phyloP scores from a whole-genome alignment of 75 land plant species.

The Adiantum capillusveneris region DNA sequence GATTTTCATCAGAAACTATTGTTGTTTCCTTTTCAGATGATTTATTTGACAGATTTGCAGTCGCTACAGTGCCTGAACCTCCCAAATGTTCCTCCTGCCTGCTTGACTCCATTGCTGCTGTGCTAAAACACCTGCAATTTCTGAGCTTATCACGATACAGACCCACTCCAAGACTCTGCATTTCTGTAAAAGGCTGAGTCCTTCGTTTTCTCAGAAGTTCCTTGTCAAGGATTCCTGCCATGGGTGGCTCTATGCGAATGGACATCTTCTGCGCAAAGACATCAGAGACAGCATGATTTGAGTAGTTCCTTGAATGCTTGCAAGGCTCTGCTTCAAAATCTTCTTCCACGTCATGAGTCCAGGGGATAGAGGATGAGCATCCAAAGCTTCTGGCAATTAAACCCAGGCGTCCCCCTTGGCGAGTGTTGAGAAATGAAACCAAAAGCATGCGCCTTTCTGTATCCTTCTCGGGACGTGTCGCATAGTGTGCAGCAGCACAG shows the following conservation, averaged over 20 bases:
- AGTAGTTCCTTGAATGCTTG: neutral
- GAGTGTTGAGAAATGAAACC: no score
- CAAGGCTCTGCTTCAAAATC: slow-evolving; percentile 6
- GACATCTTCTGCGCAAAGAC: neutral
- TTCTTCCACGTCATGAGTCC: slow-evolving; percentile 4
- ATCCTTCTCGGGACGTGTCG: neutral
- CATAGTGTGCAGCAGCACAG: neutral
- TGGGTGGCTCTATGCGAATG: neutral
- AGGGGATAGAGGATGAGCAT: neutral
- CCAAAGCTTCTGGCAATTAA: neutral
- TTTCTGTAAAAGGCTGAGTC: slow-evolving; percentile 3
- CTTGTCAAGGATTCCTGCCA: slow-evolving; percentile 3
- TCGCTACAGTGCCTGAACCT: neutral
- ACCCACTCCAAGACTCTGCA: slow-evolving; percentile 2
- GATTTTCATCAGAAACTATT: neutral
- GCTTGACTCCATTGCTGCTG: slow-evolving; percentile 1
- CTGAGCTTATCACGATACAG: slow-evolving; percentile 1
- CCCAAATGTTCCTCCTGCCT: neutral
- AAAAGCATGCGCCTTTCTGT: neutral
- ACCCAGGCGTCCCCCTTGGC: neutral
- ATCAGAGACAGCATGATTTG: neutral
- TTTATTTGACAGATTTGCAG: neutral
- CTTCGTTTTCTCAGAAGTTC: neutral
- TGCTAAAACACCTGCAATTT: neutral
- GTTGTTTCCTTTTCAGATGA: neutral